Percentiles rank a stretch among this genome's conserved stretches.
phyloP scores from a whole-genome alignment of 306 rosid species.

The Leucaena leucocephala region DNA sequence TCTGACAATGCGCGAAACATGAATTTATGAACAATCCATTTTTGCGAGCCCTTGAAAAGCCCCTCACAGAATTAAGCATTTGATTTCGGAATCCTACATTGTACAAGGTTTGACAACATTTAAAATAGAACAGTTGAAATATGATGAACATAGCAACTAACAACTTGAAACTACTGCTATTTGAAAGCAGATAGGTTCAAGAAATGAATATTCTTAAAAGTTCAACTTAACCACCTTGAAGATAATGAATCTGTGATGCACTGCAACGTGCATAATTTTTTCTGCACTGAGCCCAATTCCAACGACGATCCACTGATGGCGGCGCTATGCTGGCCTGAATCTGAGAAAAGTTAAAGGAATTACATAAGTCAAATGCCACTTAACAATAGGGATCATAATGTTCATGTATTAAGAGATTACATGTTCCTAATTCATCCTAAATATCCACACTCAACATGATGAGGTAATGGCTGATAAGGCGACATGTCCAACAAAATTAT shows the following conservation, averaged over 20 bases:
- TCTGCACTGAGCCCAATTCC: slow-evolving; percentile 55
- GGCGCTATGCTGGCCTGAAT: slow-evolving; percentile 58
- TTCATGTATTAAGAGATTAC: background rate
- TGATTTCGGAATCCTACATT: slow-evolving; percentile 48
- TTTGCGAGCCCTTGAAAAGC: slow-evolving; percentile 43
- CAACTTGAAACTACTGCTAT: slow-evolving; percentile 23
- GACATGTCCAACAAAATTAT: background rate
- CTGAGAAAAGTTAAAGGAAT: slow-evolving; percentile 36
- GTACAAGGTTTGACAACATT: slow-evolving; percentile 19
- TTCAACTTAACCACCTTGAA: slow-evolving; percentile 41
- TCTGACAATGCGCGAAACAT: slow-evolving; percentile 54
- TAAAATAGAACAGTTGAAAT: background rate
- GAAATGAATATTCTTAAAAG: slow-evolving; percentile 2
- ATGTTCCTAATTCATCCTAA: background rate
- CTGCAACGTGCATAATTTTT: slow-evolving; percentile 52
- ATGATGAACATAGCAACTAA: background rate
- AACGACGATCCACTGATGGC: slow-evolving; percentile 52
- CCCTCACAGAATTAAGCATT: slow-evolving; percentile 45
- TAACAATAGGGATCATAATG: background rate
- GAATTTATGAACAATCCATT: slow-evolving; percentile 58
- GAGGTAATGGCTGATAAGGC: slow-evolving; percentile 4
- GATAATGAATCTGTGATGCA: slow-evolving; percentile 48
- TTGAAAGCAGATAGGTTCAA: background rate
- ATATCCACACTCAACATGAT: background rate
- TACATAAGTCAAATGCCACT: background rate